These are phyloP conservation scores for Aspergillus costaricaensis DNA, from an alignment of 2,329 filamentous ascomycete genomes.

Conservation along the genomic window DNA sequence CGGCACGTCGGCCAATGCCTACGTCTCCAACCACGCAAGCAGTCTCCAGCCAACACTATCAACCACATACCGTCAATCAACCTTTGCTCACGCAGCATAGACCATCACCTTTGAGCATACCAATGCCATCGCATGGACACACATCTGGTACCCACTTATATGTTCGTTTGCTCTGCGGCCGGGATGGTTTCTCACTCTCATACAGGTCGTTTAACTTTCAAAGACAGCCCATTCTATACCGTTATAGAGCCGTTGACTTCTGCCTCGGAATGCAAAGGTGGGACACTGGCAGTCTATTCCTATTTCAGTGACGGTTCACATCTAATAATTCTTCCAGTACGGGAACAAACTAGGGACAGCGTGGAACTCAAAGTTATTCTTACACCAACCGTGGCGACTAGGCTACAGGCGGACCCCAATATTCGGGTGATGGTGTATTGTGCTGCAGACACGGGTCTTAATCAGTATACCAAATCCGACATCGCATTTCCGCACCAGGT, in stretches of 20 bases:
- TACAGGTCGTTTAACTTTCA: constrained; percentile 59
- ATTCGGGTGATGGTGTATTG: constrained; percentile 83
- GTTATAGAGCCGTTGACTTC: constrained; percentile 66
- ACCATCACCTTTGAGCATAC: constrained; percentile 28
- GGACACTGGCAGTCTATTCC: neutral
- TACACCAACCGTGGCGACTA: constrained; percentile 55
- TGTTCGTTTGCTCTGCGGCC: neutral
- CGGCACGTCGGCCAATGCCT: constrained; percentile 31
- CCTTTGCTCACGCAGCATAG: constrained; percentile 30
- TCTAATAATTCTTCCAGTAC: constrained; percentile 44
- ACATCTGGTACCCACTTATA: constrained; percentile 27
- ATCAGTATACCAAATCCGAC: constrained; percentile 62
- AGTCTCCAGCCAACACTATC: constrained; percentile 28
- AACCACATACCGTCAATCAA: constrained; percentile 26
- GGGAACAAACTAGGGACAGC: constrained; percentile 61
- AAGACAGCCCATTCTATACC: constrained; percentile 82
- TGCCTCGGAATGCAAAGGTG: constrained; percentile 72
- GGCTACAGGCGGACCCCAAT: constrained; percentile 61
- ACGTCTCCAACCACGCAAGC: constrained; percentile 28
- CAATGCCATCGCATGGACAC: constrained; percentile 34
- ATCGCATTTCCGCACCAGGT: constrained; percentile 90
- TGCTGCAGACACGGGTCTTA: constrained; percentile 62
- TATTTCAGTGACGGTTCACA: constrained; percentile 25
- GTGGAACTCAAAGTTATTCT: constrained; percentile 61
- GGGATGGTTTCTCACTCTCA: constrained; percentile 35